phyloP scores from a whole-genome alignment of 2,329 filamentous ascomycete genomes.

The Fusarium setosum region DNA sequence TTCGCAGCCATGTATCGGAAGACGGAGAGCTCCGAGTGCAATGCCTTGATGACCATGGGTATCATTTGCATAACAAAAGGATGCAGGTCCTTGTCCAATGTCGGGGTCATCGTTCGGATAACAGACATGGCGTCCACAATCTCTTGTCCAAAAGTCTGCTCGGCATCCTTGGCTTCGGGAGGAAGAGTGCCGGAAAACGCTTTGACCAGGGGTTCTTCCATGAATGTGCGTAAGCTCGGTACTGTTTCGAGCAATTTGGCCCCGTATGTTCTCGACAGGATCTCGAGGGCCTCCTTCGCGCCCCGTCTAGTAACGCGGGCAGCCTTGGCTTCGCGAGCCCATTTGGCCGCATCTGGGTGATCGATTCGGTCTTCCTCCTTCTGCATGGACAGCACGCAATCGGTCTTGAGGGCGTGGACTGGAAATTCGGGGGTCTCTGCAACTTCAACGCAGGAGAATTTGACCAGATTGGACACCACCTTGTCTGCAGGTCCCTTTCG shows the following conservation, averaged over 20 bases:
- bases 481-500: slow-evolving; percentile 92
- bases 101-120: slow-evolving; percentile 92
- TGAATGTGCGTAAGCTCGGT: slow-evolving; percentile 82
- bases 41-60: slow-evolving; percentile 85
- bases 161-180: slow-evolving; percentile 76
- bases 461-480: slow-evolving; percentile 93
- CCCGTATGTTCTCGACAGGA: slow-evolving; percentile 84
- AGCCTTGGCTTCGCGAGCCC: slow-evolving; percentile 87
- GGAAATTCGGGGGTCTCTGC: slow-evolving; percentile 97
- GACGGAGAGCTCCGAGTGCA: slow-evolving; percentile 89
- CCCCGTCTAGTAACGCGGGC: slow-evolving; percentile 92
- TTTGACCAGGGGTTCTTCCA: slow-evolving; percentile 81
- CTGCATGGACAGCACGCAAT: slow-evolving; percentile 89
- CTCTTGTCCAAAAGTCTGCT: slow-evolving; percentile 85
- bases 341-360: slow-evolving; percentile 89
- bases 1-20: slow-evolving; percentile 98
- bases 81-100: slow-evolving; percentile 79
- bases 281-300: slow-evolving; percentile 93
- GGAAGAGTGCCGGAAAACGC: slow-evolving; percentile 82
- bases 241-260: slow-evolving; percentile 82
- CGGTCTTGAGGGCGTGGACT: slow-evolving; percentile 81
- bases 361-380: slow-evolving; percentile 98
- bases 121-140: slow-evolving; percentile 95
- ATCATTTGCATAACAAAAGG: slow-evolving; percentile 85
- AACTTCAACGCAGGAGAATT: slow-evolving; percentile 97